phyloP scores from a whole-genome alignment of 139 green algal genomes.

The Tetradesmus lagerheimii region DNA sequence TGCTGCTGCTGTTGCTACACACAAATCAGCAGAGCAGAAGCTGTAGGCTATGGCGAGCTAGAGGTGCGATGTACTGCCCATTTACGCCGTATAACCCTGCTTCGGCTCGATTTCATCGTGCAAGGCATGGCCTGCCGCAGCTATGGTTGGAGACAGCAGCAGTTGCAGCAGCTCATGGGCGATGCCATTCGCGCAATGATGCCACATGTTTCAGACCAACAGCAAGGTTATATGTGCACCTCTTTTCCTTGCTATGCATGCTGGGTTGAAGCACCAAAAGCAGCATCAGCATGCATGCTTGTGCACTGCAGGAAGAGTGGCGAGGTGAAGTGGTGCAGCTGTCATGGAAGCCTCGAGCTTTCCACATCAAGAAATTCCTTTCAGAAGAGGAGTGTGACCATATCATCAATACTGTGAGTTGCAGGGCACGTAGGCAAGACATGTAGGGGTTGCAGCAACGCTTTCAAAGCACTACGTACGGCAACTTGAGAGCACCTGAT shows the following conservation, averaged over 20 bases:
- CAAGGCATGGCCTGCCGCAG: not conserved
- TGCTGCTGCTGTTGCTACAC: not conserved
- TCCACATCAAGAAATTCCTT: slow-evolving; percentile 70
- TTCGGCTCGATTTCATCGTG: not conserved
- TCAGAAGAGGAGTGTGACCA: slow-evolving; percentile 76
- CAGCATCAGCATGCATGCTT: not conserved
- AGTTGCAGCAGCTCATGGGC: not conserved
- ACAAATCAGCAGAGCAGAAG: not conserved
- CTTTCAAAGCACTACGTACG: not conserved
- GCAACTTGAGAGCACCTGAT: not conserved
- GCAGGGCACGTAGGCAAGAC: slow-evolving; percentile 10
- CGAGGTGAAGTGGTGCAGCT: slow-evolving; percentile 72
- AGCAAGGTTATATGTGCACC: no score
- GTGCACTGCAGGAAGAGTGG: slow-evolving; percentile 80
- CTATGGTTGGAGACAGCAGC: not conserved
- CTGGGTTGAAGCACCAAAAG: no score
- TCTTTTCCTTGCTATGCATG: no score
- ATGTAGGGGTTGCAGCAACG: not conserved
- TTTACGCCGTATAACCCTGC: not conserved
- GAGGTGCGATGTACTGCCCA: not conserved
- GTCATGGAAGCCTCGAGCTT: slow-evolving; percentile 71
- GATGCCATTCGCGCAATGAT: not conserved
- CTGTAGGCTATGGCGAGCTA: slow-evolving; percentile 27
- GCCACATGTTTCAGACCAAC: not conserved
- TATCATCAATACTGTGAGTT: slow-evolving; percentile 61